Evolutionary conservation across 177 flowering plant species (phyloP).

Genomic region (Vitis hybrid): DNA sequence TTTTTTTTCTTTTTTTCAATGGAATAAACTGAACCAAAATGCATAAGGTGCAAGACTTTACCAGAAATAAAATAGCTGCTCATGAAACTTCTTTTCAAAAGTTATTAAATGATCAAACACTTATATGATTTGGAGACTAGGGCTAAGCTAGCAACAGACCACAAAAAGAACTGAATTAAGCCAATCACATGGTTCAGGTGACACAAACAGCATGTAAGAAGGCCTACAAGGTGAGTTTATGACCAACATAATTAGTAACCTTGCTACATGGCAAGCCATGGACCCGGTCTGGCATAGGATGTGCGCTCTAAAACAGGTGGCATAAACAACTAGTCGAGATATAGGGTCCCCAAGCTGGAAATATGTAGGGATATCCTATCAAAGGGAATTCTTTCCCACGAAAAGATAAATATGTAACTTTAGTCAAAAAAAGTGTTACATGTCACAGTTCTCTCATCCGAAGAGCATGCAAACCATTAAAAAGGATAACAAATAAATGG

Average conservation of each 20-base stretch:
- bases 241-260: too few species aligned
- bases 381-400: neutral
- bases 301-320: neutral
- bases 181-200: neutral
- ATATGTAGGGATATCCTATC: neutral
- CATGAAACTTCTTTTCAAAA: neutral
- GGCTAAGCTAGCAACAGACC: too few species aligned
- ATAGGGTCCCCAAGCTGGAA: too few species aligned
- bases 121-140: too few species aligned
- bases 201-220: neutral
- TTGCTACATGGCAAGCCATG: neutral
- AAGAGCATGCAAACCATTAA: too few species aligned
- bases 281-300: neutral
- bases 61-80: neutral
- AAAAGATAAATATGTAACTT: neutral
- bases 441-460: too few species aligned
- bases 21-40: too few species aligned
- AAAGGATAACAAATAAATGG: too few species aligned
- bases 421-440: too few species aligned
- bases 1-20: too few species aligned
- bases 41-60: neutral
- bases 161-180: neutral
- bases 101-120: too few species aligned
- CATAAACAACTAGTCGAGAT: neutral
- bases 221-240: too few species aligned